phyloP scores from a whole-genome alignment of 2,329 filamentous ascomycete genomes.

The Cladosporium sp. region DNA sequence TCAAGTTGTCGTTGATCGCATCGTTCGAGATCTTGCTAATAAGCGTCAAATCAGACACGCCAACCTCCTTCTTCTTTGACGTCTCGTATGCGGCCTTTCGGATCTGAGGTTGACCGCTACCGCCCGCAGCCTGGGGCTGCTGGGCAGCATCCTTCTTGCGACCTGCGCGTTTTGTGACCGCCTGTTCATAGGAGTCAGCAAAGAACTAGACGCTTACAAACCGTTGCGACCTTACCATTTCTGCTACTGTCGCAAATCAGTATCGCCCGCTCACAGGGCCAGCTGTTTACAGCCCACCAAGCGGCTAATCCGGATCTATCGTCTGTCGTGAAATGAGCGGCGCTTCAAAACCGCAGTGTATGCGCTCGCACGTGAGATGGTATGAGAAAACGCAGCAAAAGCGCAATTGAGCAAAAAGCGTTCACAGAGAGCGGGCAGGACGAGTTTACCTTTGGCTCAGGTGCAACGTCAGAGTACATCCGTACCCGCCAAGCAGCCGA shows the following conservation, averaged over 20 bases:
- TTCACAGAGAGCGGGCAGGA: not conserved
- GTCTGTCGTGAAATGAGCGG: not conserved
- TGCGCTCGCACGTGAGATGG: not conserved
- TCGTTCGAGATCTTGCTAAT: slow-evolving; percentile 99
- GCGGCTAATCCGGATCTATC: not conserved
- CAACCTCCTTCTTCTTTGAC: slow-evolving; percentile 84
- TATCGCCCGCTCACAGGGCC: slow-evolving; percentile 10
- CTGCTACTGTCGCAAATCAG: not conserved
- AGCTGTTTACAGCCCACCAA: slow-evolving; percentile 11
- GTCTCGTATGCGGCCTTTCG: slow-evolving; percentile 95
- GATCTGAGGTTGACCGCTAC: slow-evolving; percentile 59
- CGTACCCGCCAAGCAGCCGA: slow-evolving; percentile 1
- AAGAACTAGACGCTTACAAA: not conserved
- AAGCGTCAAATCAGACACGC: slow-evolving; percentile 92
- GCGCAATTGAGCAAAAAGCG: slow-evolving; percentile 8
- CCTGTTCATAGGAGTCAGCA: slow-evolving; percentile 31
- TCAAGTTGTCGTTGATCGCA: slow-evolving; percentile 97
- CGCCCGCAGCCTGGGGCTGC: slow-evolving; percentile 33
- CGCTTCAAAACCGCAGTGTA: not conserved
- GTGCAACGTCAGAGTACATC: slow-evolving; percentile 8
- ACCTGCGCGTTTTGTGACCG: slow-evolving; percentile 52
- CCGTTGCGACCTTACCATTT: not conserved
- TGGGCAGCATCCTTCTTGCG: slow-evolving; percentile 49
- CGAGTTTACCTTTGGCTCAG: not conserved
- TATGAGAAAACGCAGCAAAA: not conserved